Percentiles rank a stretch among this genome's conserved stretches.
Evolutionary conservation across 805 yeast species (phyloP).

Genomic region (Kazachstania kunashirensis): DNA sequence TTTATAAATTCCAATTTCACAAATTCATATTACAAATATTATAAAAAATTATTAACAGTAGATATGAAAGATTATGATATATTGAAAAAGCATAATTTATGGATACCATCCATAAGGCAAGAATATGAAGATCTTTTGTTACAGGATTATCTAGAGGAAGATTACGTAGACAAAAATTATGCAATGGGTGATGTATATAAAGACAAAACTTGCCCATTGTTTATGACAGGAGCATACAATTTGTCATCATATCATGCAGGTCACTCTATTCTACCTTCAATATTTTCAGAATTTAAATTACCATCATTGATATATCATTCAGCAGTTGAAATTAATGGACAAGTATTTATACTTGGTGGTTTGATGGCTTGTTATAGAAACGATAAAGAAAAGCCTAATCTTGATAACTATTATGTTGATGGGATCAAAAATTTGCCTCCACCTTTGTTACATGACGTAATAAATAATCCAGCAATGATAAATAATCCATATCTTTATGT

Average conservation of each 20-base stretch:
- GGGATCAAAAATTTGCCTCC: constrained; percentile 36
- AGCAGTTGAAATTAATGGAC: constrained; percentile 31
- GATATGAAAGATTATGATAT: constrained; percentile 12
- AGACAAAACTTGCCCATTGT: constrained; percentile 18
- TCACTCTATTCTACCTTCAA: constrained; percentile 18
- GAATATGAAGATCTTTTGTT: constrained; percentile 5
- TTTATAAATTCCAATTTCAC: constrained; percentile 6
- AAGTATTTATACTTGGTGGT: constrained; percentile 40
- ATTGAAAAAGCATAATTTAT: constrained; percentile 20
- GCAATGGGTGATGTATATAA: constrained; percentile 5
- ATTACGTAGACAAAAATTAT: neutral
- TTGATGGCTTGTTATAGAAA: constrained; percentile 23
- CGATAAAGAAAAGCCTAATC: constrained; percentile 25
- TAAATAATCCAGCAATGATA: constrained; percentile 35
- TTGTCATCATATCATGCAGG: constrained; percentile 20
- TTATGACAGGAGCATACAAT: constrained; percentile 18
- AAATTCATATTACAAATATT: constrained; percentile 17
- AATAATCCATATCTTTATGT: constrained; percentile 33
- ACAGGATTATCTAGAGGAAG: neutral
- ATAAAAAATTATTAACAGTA: constrained; percentile 16
- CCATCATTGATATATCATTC: constrained; percentile 39
- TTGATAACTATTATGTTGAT: constrained; percentile 31
- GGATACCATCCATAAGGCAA: constrained; percentile 21
- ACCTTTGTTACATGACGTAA: constrained; percentile 35
- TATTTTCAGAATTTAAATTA: constrained; percentile 33